Evolutionary conservation across 2,329 filamentous ascomycete genomes (phyloP).

Genomic region (Ophiostoma himal-ulmi): DNA sequence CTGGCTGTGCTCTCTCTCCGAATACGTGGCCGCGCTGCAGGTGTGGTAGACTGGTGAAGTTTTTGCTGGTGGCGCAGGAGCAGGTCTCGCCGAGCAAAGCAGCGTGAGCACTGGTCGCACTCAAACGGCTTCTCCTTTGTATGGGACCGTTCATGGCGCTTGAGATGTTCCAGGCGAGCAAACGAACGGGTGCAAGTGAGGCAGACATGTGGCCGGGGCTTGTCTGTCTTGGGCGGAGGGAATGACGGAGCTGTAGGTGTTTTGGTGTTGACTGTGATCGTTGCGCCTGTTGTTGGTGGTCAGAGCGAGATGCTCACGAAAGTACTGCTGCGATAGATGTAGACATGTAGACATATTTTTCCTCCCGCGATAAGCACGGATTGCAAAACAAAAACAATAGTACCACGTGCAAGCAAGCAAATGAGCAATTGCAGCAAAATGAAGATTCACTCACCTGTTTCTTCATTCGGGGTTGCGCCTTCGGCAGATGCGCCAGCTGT

Average conservation of each 20-base stretch:
- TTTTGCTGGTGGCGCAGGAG: conserved; percentile 96
- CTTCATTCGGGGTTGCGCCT: not conserved
- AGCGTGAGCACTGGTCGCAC: conserved; percentile 88
- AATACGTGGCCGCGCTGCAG: conserved; percentile 78
- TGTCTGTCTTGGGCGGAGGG: conserved; percentile 90
- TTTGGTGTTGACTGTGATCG: conserved; percentile 48
- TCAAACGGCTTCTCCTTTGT: conserved; percentile 99
- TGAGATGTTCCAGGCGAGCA: conserved; percentile 89
- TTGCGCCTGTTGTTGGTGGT: conserved; percentile 36
- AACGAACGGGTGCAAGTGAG: conserved; percentile 87
- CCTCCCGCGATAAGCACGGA: not conserved
- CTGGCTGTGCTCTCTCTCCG: conserved; percentile 84
- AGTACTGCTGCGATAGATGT: not conserved
- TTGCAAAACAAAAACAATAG: not conserved
- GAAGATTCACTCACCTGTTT: conserved; percentile 3
- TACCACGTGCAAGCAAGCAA: not conserved
- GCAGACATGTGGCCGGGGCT: conserved; percentile 92
- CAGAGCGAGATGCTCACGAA: not conserved
- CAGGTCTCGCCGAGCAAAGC: conserved; percentile 89
- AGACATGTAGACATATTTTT: not conserved
- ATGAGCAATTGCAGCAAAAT: not conserved
- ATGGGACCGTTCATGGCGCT: conserved; percentile 95
- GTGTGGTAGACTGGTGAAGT: conserved; percentile 86
- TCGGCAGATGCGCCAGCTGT: not conserved
- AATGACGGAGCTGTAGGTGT: conserved; percentile 38